Conservation (phyloP, 164 flowering plant species). For the Houttuynia cordata region DNA sequence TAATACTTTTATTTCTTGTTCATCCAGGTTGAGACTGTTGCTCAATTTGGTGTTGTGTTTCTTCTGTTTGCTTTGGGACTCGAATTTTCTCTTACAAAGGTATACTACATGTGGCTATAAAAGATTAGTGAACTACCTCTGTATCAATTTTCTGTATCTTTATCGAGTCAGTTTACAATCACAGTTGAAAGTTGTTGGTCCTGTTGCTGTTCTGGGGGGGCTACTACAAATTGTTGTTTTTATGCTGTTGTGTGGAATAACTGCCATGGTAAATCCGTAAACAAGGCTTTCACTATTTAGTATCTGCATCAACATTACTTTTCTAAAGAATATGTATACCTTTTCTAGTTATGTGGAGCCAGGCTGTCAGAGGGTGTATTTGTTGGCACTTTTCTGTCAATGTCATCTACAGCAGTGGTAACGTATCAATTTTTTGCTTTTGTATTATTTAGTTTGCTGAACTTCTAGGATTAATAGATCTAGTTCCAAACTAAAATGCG, state of each 20-base stretch:
- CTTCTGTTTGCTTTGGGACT: conserved; percentile 97
- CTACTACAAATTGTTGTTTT: conserved; percentile 71
- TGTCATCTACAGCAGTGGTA: conserved; percentile 99
- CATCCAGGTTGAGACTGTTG: conserved; percentile 95
- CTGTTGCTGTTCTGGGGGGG: conserved; percentile 96
- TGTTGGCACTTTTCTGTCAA: conserved; percentile 84
- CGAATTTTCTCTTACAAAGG: conserved; percentile 93
- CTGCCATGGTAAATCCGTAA: conserved; percentile 44
- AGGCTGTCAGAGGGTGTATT: conserved; percentile 86
- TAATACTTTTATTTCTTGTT: neutral
- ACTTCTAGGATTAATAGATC: too few relatives aligned
- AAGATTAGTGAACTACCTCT: neutral
- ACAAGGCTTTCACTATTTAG: neutral
- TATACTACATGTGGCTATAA: conserved; percentile 6
- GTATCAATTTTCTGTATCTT: neutral
- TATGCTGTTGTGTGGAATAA: conserved; percentile 60
- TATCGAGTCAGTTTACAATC: conserved; percentile 2
- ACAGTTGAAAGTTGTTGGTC: conserved; percentile 91
- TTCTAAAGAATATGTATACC: conserved; percentile 1
- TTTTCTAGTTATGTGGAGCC: conserved; percentile 80
- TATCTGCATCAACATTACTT: neutral
- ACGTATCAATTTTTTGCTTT: conserved; percentile 3
- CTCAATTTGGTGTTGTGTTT: conserved; percentile 98
- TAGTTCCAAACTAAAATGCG: neutral
- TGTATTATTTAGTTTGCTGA: too few relatives aligned